phyloP scores from a whole-genome alignment of 2,329 filamentous ascomycete genomes.

The Monilinia vaccinii-corymbosi region DNA sequence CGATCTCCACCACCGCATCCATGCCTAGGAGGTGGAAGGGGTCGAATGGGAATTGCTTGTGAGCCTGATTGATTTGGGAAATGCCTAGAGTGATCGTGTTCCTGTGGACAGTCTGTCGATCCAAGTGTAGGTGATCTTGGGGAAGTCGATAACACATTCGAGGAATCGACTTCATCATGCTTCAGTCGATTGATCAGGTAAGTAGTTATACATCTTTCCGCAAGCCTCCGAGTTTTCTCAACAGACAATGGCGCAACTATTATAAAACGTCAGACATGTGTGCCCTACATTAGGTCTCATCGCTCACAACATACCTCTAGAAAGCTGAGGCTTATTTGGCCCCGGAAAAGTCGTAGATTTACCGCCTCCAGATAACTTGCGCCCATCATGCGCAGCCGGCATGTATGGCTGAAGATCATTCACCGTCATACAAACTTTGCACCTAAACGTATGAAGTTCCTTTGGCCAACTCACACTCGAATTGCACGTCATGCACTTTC shows the following conservation, averaged over 20 bases:
- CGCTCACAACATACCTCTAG: slow-evolving; percentile 16
- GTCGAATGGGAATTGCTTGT: slow-evolving; percentile 8
- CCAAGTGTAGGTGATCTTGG: background rate
- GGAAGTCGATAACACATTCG: background rate
- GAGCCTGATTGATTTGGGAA: background rate
- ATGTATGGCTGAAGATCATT: slow-evolving; percentile 58
- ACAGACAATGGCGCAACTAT: slow-evolving; percentile 45
- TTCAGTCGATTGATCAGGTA: slow-evolving; percentile 38
- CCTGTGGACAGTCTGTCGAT: background rate
- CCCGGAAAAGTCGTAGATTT: slow-evolving; percentile 17
- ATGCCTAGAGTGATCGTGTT: background rate
- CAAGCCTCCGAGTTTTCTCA: slow-evolving; percentile 48
- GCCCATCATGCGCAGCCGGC: background rate
- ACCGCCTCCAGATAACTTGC: slow-evolving; percentile 12
- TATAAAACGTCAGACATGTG: slow-evolving; percentile 7
- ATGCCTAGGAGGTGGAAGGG: background rate
- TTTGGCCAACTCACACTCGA: slow-evolving; percentile 72
- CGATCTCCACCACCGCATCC: background rate
- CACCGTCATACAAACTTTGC: slow-evolving; percentile 74
- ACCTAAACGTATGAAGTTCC: slow-evolving; percentile 65
- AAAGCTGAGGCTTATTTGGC: slow-evolving; percentile 10
- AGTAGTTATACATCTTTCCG: slow-evolving; percentile 42
- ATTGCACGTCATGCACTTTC: slow-evolving; percentile 80
- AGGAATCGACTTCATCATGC: slow-evolving; percentile 25
- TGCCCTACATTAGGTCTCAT: background rate